Conservation (phyloP, 2,329 filamentous ascomycete genomes). For the Botrytis porri region DNA sequence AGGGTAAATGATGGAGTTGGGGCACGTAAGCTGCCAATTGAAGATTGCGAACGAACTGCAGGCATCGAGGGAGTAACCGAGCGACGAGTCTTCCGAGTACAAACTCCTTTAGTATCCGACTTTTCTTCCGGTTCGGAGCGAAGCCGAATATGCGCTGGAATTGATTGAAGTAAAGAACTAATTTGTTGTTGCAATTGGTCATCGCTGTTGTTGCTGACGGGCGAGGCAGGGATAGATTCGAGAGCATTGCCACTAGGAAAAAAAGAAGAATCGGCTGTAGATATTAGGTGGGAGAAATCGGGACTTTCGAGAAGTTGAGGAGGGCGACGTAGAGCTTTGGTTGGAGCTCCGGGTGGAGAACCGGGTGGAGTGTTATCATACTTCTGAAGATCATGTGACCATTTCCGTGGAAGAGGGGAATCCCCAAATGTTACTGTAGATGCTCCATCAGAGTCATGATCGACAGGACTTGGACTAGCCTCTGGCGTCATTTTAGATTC, state of each 20-base stretch:
- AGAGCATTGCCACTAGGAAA: slow-evolving; percentile 32
- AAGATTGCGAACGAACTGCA: slow-evolving; percentile 27
- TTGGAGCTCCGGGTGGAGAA: slow-evolving; percentile 27
- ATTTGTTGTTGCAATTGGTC: slow-evolving; percentile 78
- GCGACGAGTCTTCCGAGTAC: slow-evolving; percentile 39
- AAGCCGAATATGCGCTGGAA: slow-evolving; percentile 77
- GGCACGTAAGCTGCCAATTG: slow-evolving; percentile 42
- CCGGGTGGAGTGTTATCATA: slow-evolving; percentile 30
- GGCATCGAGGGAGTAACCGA: slow-evolving; percentile 33
- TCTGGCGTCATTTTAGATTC: slow-evolving; percentile 10
- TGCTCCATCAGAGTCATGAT: slow-evolving; percentile 20
- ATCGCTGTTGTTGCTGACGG: slow-evolving; percentile 42
- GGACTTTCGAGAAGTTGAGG: slow-evolving; percentile 26
- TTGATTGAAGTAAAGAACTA: slow-evolving; percentile 70
- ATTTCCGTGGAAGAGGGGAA: slow-evolving; percentile 30
- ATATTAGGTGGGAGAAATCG: slow-evolving; percentile 23
- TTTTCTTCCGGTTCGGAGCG: slow-evolving; percentile 48
- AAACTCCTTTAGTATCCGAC: slow-evolving; percentile 34
- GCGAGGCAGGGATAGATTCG: slow-evolving; percentile 23
- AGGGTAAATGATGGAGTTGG: slow-evolving; percentile 67
- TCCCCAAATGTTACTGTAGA: slow-evolving; percentile 22
- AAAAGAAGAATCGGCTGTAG: slow-evolving; percentile 29
- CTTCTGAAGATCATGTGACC: slow-evolving; percentile 21
- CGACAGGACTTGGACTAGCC: slow-evolving; percentile 21
- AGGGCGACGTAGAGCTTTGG: slow-evolving; percentile 20